Evolutionary conservation across 169 alveolate genomes (phyloP), one percentile per base, ranked within the genome.

Genomic region (Eimeria brunetti): DNA sequence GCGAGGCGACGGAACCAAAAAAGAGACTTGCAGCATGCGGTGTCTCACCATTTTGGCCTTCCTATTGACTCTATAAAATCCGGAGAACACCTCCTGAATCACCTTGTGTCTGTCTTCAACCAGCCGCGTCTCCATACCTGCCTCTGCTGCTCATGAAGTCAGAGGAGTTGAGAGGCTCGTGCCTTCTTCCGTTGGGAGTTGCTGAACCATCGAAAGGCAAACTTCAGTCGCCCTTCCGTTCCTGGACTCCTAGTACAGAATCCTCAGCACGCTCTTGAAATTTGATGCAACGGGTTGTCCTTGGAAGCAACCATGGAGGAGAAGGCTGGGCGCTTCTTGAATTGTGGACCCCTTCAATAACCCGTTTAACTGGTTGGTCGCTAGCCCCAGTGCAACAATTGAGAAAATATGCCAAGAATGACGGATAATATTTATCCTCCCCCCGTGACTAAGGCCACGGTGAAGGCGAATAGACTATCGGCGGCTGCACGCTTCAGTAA

Each of bases 1-100:
- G 53, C 33, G 81, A 11, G 4, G 81, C n/a, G 53, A 14, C 16
- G 64, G 16, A 16, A 14, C 53, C 49, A 24, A 6, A 49, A 44
- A 46, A 60, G 71, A n/a, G 51, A 49, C 7, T 22, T 16, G 44
- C 89, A 9, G n/a, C 53, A 20, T 0, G 20, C 12, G 36, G 36
- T 36, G 76, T 64, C 80, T 62, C 46, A 86, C 92, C 92, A 58
- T 86, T 64, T 86, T 86, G 46, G 92, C 92, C 92, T 86, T 86
- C 58, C 83, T 62, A 60, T 86, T 86, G n/a, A 64, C 92, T 2
- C 92, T 22, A 62, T 41, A 38, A 30, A 71, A 64, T 24, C 81
- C 73, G 27, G 92, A 53, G 76, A 86, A 60, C 46, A 86, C 53
- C 36, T 58, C 90, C 76, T 44, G 88, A 38, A 78, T n/a, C 41